phyloP scores from a whole-genome alignment of 2,329 filamentous ascomycete species.

The Stagonosporopsis chrysanthemi region DNA sequence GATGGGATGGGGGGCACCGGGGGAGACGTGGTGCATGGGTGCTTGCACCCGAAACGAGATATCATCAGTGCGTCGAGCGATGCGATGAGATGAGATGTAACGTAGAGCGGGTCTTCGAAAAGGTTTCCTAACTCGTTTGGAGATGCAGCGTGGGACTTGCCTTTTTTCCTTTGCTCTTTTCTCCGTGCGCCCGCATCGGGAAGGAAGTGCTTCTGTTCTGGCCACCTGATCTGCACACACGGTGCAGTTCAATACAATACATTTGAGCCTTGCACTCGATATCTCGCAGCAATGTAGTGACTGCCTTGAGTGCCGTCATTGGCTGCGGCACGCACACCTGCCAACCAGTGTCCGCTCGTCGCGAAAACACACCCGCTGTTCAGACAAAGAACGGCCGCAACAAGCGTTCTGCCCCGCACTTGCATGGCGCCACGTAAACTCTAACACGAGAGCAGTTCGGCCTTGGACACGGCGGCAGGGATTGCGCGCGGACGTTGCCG shows the following conservation, averaged over 20 bases:
- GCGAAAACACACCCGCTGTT: neutral
- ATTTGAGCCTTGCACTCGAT: neutral
- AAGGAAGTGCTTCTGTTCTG: neutral
- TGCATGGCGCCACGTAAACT: conserved; percentile 6
- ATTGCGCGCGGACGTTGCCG: conserved; percentile 13
- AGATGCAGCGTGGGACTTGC: conserved; percentile 5
- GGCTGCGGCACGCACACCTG: neutral
- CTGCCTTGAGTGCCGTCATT: neutral
- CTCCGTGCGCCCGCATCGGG: neutral
- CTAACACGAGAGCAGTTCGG: conserved; percentile 7
- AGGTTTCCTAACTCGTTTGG: conserved; percentile 1
- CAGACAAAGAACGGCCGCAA: neutral
- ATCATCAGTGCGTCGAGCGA: neutral
- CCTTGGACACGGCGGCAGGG: conserved; percentile 9
- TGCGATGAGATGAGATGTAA: neutral
- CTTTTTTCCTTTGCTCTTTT: conserved; percentile 11
- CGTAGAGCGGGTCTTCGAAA: neutral
- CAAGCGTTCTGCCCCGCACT: conserved; percentile 14
- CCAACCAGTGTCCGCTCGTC: neutral
- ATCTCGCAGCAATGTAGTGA: neutral
- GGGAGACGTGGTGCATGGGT: conserved; percentile 10
- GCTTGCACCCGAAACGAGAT: conserved; percentile 5
- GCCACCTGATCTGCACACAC: conserved; percentile 1
- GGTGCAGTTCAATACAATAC: no score
- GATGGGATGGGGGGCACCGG: no score